A percentile compares a stretch with the other conserved stretches of the same genome.
Evolutionary conservation across 140 eudicot genomes (phyloP).

Genomic region (Artemisia princeps): DNA sequence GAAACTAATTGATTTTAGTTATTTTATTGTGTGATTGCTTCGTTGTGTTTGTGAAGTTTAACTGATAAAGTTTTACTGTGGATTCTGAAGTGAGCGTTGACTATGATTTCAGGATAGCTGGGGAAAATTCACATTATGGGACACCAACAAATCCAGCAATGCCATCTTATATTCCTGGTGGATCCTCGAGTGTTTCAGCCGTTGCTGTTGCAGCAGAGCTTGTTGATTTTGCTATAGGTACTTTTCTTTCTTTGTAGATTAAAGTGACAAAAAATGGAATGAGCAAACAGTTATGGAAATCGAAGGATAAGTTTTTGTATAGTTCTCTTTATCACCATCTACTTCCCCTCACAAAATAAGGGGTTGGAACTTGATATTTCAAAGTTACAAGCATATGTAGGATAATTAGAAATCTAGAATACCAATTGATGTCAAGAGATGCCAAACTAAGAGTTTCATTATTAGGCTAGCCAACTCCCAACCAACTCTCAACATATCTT

Average conservation of each 20-base stretch:
- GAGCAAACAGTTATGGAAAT: background rate
- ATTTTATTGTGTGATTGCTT: background rate
- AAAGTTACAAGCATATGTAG: background rate
- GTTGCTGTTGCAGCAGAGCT: too few relatives aligned
- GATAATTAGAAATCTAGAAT: too few relatives aligned
- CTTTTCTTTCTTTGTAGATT: slow-evolving; percentile 8
- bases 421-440: too few relatives aligned
- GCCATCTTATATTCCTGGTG: slow-evolving; percentile 76
- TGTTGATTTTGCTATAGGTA: slow-evolving; percentile 56
- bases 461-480: too few relatives aligned
- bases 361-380: background rate
- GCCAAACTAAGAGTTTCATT: too few relatives aligned
- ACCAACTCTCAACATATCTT: too few relatives aligned
- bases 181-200: slow-evolving; percentile 64
- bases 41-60: background rate
- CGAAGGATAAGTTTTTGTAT: background rate
- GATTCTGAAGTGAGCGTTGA: slow-evolving; percentile 20
- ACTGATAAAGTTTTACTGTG: background rate
- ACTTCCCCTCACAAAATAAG: background rate
- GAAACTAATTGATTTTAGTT: background rate
- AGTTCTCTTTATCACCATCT: background rate
- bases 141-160: slow-evolving; percentile 72
- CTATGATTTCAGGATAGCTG: slow-evolving; percentile 60
- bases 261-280: background rate
- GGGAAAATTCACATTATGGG: slow-evolving; percentile 71